These are phyloP conservation scores for Amylocarpus encephaloides DNA, from an alignment of 2,329 filamentous ascomycete species.

Conservation along the genomic window DNA sequence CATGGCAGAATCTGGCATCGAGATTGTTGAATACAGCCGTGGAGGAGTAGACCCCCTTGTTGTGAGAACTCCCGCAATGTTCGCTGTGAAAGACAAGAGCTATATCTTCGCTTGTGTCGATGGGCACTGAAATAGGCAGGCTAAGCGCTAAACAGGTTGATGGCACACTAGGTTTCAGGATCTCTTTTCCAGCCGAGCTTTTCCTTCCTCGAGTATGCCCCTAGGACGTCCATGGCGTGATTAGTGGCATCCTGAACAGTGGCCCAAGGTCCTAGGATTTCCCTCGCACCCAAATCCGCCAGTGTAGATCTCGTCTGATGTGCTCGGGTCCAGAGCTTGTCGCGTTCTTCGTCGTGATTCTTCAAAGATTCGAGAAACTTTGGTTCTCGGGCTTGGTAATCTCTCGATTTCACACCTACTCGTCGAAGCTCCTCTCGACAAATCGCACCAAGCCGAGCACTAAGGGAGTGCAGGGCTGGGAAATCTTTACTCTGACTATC, in stretches of 20 bases:
- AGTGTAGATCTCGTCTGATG: slow-evolving; percentile 29
- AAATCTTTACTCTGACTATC: slow-evolving; percentile 32
- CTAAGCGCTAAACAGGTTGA: too few relatives aligned
- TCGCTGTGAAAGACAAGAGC: too few relatives aligned
- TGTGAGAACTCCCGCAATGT: too few relatives aligned
- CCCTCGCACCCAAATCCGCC: slow-evolving; percentile 32
- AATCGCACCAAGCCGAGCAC: slow-evolving; percentile 14
- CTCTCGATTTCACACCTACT: slow-evolving; percentile 8
- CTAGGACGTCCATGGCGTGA: slow-evolving; percentile 38
- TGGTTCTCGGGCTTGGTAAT: neutral
- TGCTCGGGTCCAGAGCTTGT: slow-evolving; percentile 14
- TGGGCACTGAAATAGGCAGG: too few relatives aligned
- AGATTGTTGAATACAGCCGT: too few relatives aligned
- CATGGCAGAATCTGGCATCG: too few relatives aligned
- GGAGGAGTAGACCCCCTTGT: too few relatives aligned
- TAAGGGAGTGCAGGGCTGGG: slow-evolving; percentile 15
- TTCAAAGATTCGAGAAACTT: slow-evolving; percentile 30
- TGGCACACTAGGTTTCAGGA: neutral
- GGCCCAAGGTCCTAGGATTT: slow-evolving; percentile 34
- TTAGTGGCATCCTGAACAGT: slow-evolving; percentile 39
- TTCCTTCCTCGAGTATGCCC: slow-evolving; percentile 41
- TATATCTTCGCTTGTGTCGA: too few relatives aligned
- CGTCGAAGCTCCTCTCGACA: slow-evolving; percentile 15
- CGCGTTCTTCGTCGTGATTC: slow-evolving; percentile 28
- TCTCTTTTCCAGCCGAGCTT: slow-evolving; percentile 32